Evolutionary conservation across 2,329 filamentous ascomycete species (phyloP).

Genomic region (Teratosphaeria viscida): DNA sequence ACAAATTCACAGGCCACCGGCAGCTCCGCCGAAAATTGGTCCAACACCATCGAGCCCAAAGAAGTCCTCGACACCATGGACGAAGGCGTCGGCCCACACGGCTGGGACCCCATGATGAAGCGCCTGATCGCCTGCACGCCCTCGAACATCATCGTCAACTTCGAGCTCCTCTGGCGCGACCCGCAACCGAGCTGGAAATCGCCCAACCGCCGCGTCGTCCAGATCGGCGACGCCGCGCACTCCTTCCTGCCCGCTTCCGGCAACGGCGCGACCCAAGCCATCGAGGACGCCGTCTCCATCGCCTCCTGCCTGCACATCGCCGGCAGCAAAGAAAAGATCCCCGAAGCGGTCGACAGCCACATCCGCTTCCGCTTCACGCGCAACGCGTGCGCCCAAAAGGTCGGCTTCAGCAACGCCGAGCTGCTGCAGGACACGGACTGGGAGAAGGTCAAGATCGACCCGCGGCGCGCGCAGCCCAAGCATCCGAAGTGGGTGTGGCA

Average conservation of each 20-base stretch:
- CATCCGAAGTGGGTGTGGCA: slow-evolving; percentile 37
- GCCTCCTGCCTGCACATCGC: slow-evolving; percentile 34
- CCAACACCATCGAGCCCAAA: slow-evolving; percentile 35
- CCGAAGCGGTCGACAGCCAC: slow-evolving; percentile 14
- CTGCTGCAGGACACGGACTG: slow-evolving; percentile 39
- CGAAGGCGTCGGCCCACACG: slow-evolving; percentile 31
- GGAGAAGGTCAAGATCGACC: slow-evolving; percentile 38
- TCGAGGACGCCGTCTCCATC: slow-evolving; percentile 42
- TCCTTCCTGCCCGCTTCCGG: slow-evolving; percentile 44
- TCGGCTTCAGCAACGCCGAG: slow-evolving; percentile 38
- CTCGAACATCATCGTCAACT: slow-evolving; percentile 38
- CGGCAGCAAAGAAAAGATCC: slow-evolving; percentile 31
- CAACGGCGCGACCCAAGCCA: slow-evolving; percentile 44
- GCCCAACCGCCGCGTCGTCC: slow-evolving; percentile 27
- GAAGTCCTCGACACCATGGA: slow-evolving; percentile 38
- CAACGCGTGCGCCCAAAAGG: slow-evolving; percentile 39
- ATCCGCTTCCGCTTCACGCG: slow-evolving; percentile 31
- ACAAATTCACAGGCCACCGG: slow-evolving; percentile 28
- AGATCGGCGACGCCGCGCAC: slow-evolving; percentile 46
- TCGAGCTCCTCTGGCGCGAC: slow-evolving; percentile 38
- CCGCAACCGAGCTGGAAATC: slow-evolving; percentile 18
- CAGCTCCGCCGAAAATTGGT: slow-evolving; percentile 37
- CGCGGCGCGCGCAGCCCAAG: slow-evolving; percentile 33
- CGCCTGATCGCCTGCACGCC: slow-evolving; percentile 35
- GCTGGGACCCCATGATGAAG: slow-evolving; percentile 38